These are phyloP conservation scores for Erythrophleum ivorense DNA, from an alignment of 331 rosid genomes.

Conservation along the genomic window DNA sequence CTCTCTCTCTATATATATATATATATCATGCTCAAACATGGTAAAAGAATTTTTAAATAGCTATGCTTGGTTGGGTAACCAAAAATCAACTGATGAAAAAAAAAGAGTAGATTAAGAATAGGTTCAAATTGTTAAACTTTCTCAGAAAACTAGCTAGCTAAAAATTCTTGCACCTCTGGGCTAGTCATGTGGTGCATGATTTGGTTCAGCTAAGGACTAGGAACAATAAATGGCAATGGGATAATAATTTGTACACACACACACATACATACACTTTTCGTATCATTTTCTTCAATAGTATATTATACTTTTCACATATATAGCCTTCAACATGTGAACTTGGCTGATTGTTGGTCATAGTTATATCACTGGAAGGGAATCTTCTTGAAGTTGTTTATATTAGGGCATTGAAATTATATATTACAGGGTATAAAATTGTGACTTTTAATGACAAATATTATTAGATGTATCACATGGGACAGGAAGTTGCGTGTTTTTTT, in stretches of 20 bases:
- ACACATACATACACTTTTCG: background rate
- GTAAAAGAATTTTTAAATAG: background rate
- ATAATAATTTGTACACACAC: background rate
- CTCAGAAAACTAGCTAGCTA: background rate
- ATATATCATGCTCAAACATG: no score
- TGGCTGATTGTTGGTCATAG: conserved; percentile 12
- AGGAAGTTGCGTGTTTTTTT: background rate
- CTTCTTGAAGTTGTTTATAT: background rate
- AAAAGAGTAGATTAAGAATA: background rate
- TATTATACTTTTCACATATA: background rate
- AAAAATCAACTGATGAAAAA: background rate
- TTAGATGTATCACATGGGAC: conserved; percentile 2
- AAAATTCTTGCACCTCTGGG: background rate
- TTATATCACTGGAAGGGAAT: conserved; percentile 9
- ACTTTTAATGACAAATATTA: background rate
- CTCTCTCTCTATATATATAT: no score
- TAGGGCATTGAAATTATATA: background rate
- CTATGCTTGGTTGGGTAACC: background rate
- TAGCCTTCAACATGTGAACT: conserved; percentile 31
- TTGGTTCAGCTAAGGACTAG: background rate
- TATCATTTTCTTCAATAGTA: conserved; percentile 10
- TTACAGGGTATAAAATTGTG: background rate
- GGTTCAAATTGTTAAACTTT: background rate
- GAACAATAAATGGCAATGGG: conserved; percentile 12
- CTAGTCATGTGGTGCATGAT: conserved; percentile 22